These are phyloP conservation scores for Arabidopsis thaliana DNA, from an alignment of 345 rosid genomes.

Conservation along the genomic window DNA sequence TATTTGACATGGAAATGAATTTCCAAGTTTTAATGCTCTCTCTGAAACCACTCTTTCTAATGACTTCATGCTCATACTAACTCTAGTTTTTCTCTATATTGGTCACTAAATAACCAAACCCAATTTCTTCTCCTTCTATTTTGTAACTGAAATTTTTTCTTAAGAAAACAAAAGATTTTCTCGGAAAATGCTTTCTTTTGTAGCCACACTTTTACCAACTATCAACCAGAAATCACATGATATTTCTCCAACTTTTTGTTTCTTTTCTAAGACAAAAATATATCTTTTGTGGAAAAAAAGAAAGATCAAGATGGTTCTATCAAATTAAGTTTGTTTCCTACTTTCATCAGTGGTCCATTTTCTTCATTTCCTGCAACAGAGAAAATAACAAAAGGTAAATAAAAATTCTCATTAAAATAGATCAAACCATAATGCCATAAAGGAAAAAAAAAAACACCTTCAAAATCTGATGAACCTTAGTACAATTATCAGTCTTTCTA, in stretches of 20 bases:
- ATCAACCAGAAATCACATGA: conserved; percentile 45
- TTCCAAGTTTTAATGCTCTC: conserved; percentile 80
- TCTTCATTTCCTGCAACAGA: conserved; percentile 24
- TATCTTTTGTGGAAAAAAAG: conserved; percentile 3
- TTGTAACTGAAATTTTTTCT: conserved; percentile 11
- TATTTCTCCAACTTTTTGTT: conserved; percentile 10
- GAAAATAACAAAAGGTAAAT: neutral
- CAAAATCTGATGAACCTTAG: conserved; percentile 17
- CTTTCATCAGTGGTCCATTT: conserved; percentile 42
- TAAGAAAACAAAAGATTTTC: conserved; percentile 1
- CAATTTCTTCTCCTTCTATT: conserved; percentile 17
- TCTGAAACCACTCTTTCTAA: conserved; percentile 85
- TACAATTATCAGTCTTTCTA: neutral
- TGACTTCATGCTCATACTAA: conserved; percentile 54
- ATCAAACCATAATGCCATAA: conserved; percentile 10
- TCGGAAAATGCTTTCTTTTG: conserved; percentile 15
- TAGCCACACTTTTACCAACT: conserved; percentile 30
- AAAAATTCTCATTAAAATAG: neutral
- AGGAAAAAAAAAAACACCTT: neutral
- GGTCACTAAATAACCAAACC: no score
- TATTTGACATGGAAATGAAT: conserved; percentile 88
- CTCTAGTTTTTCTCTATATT: neutral
- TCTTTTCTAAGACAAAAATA: conserved; percentile 11
- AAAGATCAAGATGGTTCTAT: conserved; percentile 28
- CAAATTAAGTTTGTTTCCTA: conserved; percentile 9